Evolutionary conservation across 2,329 filamentous ascomycete genomes (phyloP).

Genomic region (Neurospora sp.): DNA sequence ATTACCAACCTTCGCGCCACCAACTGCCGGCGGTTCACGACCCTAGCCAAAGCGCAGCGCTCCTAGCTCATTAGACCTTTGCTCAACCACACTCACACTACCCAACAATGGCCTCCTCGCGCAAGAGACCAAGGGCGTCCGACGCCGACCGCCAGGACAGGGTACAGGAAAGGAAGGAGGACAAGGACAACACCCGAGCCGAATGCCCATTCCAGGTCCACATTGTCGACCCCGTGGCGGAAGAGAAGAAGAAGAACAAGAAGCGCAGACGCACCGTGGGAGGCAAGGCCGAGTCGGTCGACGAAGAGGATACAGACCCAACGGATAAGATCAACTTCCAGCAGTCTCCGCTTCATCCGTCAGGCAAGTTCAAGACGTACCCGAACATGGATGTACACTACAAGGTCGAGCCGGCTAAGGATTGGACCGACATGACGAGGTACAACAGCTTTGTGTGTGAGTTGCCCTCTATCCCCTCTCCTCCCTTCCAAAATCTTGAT

Average conservation of each 20-base stretch:
- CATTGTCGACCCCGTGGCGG: conserved; percentile 27
- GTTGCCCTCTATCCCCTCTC: conserved; percentile 21
- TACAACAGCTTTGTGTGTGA: conserved; percentile 53
- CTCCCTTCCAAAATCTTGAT: background rate
- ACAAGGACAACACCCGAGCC: conserved; percentile 38
- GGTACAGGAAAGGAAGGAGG: background rate
- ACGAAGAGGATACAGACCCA: conserved; percentile 31
- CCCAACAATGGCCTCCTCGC: conserved; percentile 29
- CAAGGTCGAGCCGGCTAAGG: conserved; percentile 39
- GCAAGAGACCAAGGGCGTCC: conserved; percentile 42
- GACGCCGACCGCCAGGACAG: conserved; percentile 28
- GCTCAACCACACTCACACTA: background rate
- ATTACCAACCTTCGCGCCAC: background rate
- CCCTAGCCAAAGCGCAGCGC: background rate
- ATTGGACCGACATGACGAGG: conserved; percentile 48
- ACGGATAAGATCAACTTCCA: conserved; percentile 35
- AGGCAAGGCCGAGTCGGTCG: conserved; percentile 31
- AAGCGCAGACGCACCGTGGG: conserved; percentile 25
- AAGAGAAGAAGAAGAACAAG: conserved; percentile 32
- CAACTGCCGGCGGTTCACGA: background rate
- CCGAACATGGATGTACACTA: conserved; percentile 47
- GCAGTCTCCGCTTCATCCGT: conserved; percentile 42
- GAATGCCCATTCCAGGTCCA: conserved; percentile 44
- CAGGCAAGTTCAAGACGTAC: conserved; percentile 43
- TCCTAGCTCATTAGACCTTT: background rate